Evolutionary conservation across 108 stramenopile species (phyloP).

Genomic region (Cyclotella cryptica): DNA sequence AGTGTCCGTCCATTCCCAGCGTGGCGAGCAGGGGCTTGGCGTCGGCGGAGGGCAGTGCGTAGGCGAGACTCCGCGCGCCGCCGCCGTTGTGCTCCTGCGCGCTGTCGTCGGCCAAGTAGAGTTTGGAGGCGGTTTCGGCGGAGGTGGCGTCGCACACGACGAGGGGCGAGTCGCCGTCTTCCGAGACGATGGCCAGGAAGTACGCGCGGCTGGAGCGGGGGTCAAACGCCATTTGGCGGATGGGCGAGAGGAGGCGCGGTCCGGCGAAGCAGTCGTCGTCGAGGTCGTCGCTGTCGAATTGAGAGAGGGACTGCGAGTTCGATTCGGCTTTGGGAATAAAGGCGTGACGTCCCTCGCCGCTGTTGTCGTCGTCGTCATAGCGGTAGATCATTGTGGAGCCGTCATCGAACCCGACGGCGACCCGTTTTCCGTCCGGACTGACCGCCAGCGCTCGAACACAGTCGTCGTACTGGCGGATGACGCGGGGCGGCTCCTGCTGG

Average conservation of each 20-base stretch:
- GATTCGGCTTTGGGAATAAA: background rate
- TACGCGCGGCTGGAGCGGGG: slow-evolving; percentile 35
- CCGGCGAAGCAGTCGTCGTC: slow-evolving; percentile 37
- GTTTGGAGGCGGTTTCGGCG: slow-evolving; percentile 19
- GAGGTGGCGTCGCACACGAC: slow-evolving; percentile 57
- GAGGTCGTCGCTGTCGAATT: slow-evolving; percentile 17
- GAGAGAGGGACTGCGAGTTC: slow-evolving; percentile 1
- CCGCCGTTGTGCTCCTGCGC: slow-evolving; percentile 47
- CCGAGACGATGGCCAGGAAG: slow-evolving; percentile 66
- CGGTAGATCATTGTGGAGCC: slow-evolving; percentile 62
- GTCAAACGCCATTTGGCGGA: slow-evolving; percentile 69
- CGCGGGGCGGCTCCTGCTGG: background rate
- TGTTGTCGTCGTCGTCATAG: background rate
- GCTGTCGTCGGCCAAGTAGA: slow-evolving; percentile 49
- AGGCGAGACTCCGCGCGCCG: slow-evolving; percentile 65
- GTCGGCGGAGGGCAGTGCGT: slow-evolving; percentile 38
- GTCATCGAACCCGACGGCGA: slow-evolving; percentile 77
- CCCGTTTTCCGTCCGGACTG: slow-evolving; percentile 61
- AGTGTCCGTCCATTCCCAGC: slow-evolving; percentile 71
- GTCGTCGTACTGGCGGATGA: slow-evolving; percentile 57
- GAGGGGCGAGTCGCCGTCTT: slow-evolving; percentile 53
- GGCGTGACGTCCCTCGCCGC: background rate
- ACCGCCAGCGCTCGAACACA: slow-evolving; percentile 67
- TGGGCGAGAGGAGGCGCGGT: slow-evolving; percentile 62
- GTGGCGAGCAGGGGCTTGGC: slow-evolving; percentile 39